Evolutionary conservation across 257 asterid species (phyloP).

Genomic region (Rubia yunnanensis): DNA sequence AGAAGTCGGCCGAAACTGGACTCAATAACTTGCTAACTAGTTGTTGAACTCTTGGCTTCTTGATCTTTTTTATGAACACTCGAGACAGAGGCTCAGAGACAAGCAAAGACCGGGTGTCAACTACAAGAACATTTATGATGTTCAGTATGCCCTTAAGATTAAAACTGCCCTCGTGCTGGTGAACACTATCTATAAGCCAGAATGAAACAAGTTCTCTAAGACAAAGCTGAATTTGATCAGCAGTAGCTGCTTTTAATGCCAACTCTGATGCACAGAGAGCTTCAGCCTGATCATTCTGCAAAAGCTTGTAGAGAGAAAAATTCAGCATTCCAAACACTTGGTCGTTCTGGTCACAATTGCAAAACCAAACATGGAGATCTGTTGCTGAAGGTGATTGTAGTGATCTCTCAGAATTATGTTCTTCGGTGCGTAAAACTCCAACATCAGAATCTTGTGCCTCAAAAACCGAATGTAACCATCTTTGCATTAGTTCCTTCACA

Average conservation of each 20-base stretch:
- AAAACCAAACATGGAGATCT: constrained; percentile 23
- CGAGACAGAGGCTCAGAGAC: constrained; percentile 27
- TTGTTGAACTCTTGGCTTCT: constrained; percentile 30
- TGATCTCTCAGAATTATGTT: constrained; percentile 8
- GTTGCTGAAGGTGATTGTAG: constrained; percentile 16
- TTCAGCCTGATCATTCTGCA: constrained; percentile 24
- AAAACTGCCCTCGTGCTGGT: constrained; percentile 7
- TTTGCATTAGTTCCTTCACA: constrained; percentile 28
- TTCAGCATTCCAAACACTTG: constrained; percentile 34
- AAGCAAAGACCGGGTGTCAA: constrained; percentile 24
- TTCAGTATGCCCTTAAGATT: constrained; percentile 4
- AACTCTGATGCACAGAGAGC: constrained; percentile 26
- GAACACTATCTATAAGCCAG: constrained; percentile 12
- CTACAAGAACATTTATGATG: constrained; percentile 21
- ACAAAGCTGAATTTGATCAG: constrained; percentile 30
- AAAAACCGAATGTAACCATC: constrained; percentile 27
- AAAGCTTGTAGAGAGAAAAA: constrained; percentile 27
- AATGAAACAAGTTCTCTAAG: constrained; percentile 32
- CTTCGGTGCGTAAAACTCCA: constrained; percentile 3
- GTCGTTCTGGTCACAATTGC: constrained; percentile 19
- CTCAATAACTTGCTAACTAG: constrained; percentile 27
- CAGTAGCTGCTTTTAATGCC: constrained; percentile 30
- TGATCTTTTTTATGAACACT: constrained; percentile 23
- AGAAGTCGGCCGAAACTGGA: constrained; percentile 25
- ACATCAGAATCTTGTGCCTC: constrained; percentile 9